These are phyloP conservation scores for Hordeum vulgare DNA, from an alignment of 176 grass and related monocot species.

Conservation along the genomic window DNA sequence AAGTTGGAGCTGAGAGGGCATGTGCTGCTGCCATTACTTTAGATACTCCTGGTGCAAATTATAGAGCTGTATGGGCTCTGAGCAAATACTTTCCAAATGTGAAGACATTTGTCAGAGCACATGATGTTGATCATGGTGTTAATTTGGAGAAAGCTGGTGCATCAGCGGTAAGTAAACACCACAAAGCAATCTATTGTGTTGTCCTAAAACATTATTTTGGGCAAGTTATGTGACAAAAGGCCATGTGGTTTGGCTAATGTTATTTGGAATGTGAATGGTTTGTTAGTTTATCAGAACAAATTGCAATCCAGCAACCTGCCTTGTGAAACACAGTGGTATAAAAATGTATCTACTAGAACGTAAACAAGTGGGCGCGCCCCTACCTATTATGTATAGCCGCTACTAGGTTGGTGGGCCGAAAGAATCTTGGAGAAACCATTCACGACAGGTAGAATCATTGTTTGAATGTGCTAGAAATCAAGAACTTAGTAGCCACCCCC, in stretches of 20 bases:
- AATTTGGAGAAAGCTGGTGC: slow-evolving; percentile 99
- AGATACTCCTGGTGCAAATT: slow-evolving; percentile 98
- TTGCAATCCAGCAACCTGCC: not conserved
- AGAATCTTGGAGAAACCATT: not conserved
- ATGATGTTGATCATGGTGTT: slow-evolving; percentile 96
- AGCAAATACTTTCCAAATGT: slow-evolving; percentile 97
- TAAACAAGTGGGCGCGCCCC: not conserved
- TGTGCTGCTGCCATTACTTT: slow-evolving; percentile 97
- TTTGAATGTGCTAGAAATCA: not conserved
- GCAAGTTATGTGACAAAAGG: not conserved
- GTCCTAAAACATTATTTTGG: not conserved
- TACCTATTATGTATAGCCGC: not conserved
- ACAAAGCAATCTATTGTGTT: slow-evolving; percentile 3
- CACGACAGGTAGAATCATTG: not conserved
- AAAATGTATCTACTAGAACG: not conserved
- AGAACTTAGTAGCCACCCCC: not conserved
- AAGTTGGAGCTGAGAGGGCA: slow-evolving; percentile 97
- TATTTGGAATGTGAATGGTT: not conserved
- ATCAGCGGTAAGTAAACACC: slow-evolving; percentile 62
- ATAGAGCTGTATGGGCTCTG: slow-evolving; percentile 96
- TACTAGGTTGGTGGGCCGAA: not conserved
- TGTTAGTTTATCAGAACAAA: slow-evolving; percentile 6
- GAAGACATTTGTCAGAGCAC: slow-evolving; percentile 96
- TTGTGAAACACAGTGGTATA: not conserved
- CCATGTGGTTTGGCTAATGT: not conserved